Base-by-base conservation (phyloP, 2,329 filamentous ascomycete species). In the Moelleriella libera region DNA sequence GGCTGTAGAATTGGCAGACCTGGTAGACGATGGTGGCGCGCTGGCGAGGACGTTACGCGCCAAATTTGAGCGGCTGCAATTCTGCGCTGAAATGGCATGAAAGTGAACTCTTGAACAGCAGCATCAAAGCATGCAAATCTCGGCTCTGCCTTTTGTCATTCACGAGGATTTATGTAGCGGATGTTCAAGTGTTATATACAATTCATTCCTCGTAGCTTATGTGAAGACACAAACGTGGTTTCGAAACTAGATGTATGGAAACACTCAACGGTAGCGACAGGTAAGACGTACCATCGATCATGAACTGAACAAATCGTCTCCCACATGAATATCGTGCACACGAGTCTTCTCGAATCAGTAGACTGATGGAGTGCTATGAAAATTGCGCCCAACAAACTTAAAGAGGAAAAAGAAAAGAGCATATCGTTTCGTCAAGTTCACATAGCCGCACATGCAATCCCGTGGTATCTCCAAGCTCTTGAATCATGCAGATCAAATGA, bases 1-100 rank as follows among this genome's bases (percentile, higher is more conserved):
- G 54, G 79, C 83, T 5, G 68, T 86, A 47, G 71, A 70, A 10
- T 57, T 88, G 45, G 80, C 82, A 2, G 71, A 74, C 44, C 74
- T 74, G 54, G 68, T 75, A 42, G 65, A 69, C 4, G 82, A 85
- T 52, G 70, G 61, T 0, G 74, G 72, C 1, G 57, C 60, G 5
- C 55, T 80, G 51, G 67, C 70, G 47, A 57, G 53, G 43, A 52
- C 64, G 8, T 58, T 81, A 42, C 67, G 69, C 29, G 62, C 63
- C 4, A 70, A 67, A 49, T 69, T 71, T 48, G 59, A 63, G 11
- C 66, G 63, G 45, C 53, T 78, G 51, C 52, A 53, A 2, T 56
- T 64, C 41, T 48, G 50, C 3, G 40, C 30, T 41, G 45, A 43
- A 12, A 21, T 12, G 5, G 29, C 21, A 6, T 21, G 11, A 32